Conservation (phyloP, 768 basidiomycete species). For the Auricularia sp. region DNA sequence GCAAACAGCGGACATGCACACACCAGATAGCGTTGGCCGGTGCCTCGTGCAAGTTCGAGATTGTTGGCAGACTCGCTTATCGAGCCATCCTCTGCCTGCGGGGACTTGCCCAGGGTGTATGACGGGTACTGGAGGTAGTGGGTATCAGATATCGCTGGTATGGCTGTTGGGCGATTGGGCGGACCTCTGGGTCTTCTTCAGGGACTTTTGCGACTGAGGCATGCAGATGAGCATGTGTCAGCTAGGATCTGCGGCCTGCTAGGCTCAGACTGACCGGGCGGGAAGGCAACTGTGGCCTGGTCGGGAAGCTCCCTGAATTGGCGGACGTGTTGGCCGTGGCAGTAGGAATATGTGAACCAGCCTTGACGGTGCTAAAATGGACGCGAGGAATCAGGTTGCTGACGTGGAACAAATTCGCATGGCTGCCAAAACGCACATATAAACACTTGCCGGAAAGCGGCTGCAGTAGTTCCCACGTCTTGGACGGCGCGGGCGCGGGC, state of each 20-base stretch:
- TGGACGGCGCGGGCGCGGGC: conserved; percentile 53
- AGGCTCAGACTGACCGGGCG: conserved; percentile 33
- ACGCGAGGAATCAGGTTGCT: conserved; percentile 15
- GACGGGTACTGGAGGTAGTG: conserved; percentile 18
- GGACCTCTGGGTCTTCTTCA: conserved; percentile 76
- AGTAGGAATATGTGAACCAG: conserved; percentile 97
- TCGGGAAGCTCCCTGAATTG: conserved; percentile 84
- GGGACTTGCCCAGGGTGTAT: conserved; percentile 68
- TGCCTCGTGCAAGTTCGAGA: conserved; percentile 65
- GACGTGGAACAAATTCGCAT: conserved; percentile 14
- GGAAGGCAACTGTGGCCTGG: conserved; percentile 47
- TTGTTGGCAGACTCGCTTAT: conserved; percentile 52
- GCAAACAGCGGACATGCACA: conserved; percentile 17
- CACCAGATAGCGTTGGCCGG: conserved; percentile 83
- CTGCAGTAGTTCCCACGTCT: conserved; percentile 75
- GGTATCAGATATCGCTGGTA: background rate
- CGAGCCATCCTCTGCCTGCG: conserved; percentile 25
- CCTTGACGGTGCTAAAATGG: conserved; percentile 61
- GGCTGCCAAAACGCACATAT: conserved; percentile 51
- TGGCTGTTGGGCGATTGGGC: conserved; percentile 19
- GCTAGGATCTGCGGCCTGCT: background rate
- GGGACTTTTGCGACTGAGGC: conserved; percentile 58
- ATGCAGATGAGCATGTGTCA: background rate
- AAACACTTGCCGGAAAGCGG: conserved; percentile 73
- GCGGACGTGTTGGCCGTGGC: conserved; percentile 89